Conservation (phyloP, 768 basidiomycete species). For the Termitomyces sp. region DNA sequence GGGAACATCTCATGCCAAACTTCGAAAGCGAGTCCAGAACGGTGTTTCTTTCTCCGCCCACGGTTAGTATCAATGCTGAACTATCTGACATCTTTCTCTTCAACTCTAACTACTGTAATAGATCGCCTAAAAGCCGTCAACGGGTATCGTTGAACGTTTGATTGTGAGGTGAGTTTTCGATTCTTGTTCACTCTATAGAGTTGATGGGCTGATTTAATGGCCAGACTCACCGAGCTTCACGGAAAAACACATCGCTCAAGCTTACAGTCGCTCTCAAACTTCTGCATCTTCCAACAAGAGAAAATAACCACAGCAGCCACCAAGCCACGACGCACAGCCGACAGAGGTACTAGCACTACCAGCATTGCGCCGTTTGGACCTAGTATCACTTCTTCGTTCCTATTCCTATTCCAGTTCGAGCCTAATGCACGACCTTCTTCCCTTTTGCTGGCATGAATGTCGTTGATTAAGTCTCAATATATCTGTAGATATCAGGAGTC, state of each 20-base stretch:
- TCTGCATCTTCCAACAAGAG: conserved; percentile 50
- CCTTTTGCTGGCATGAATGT: conserved; percentile 25
- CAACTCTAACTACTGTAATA: conserved; percentile 13
- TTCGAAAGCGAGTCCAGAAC: conserved; percentile 44
- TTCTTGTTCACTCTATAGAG: background rate
- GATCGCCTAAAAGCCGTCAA: conserved; percentile 47
- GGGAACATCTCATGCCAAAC: background rate
- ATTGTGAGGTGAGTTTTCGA: conserved; percentile 38
- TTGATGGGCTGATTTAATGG: background rate
- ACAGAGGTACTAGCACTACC: conserved; percentile 6
- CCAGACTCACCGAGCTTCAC: conserved; percentile 47
- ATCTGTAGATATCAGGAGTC: background rate
- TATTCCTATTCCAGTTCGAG: conserved; percentile 3
- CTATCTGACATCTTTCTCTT: background rate
- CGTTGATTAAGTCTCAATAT: conserved; percentile 24
- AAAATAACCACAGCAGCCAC: conserved; percentile 24
- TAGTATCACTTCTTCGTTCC: background rate
- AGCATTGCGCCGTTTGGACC: background rate
- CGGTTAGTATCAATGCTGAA: conserved; percentile 27
- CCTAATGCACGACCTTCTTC: conserved; percentile 4
- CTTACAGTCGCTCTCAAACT: conserved; percentile 42
- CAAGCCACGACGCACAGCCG: conserved; percentile 19
- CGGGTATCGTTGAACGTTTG: conserved; percentile 59
- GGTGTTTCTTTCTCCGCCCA: conserved; percentile 48
- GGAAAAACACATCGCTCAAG: conserved; percentile 54